Percentiles rank a stretch among this genome's conserved stretches.
These are phyloP conservation scores for Blattamonas nauphoetae DNA, from an alignment of 78 protist genomes.

Conservation along the genomic window DNA sequence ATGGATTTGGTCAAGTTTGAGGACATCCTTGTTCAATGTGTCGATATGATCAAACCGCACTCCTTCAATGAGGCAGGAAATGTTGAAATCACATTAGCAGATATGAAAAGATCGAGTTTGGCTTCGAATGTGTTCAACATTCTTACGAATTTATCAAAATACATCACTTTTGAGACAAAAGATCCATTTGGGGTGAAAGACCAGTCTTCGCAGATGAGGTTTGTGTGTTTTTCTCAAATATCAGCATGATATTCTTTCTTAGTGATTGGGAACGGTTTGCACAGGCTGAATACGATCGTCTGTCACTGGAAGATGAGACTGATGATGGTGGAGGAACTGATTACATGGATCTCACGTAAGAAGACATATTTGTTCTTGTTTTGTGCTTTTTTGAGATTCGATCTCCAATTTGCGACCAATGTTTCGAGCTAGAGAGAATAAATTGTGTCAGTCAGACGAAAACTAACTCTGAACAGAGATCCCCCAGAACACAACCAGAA, in stretches of 20 bases:
- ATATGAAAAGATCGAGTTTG: not conserved
- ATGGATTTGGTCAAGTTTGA: constrained; percentile 45
- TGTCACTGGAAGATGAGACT: not conserved
- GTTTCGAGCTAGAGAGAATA: too few species aligned
- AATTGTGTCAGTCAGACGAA: too few species aligned
- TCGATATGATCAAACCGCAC: not conserved
- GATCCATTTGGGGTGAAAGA: not conserved
- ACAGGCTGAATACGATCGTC: constrained; percentile 58
- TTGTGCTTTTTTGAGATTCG: too few species aligned
- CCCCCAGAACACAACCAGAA: too few species aligned
- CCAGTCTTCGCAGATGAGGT: not conserved
- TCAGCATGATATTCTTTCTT: not conserved
- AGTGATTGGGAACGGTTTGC: constrained; percentile 80
- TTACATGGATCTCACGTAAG: too few species aligned
- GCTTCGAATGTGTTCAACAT: not conserved
- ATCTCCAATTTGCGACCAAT: too few species aligned
- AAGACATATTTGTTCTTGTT: too few species aligned
- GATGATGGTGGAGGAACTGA: not conserved
- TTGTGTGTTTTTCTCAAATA: not conserved
- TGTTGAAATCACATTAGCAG: not conserved
- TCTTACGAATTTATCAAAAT: not conserved
- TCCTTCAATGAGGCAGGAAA: not conserved
- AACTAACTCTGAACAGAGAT: too few species aligned
- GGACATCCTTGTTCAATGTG: constrained; percentile 34
- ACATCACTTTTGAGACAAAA: not conserved